Evolutionary conservation across 2,329 filamentous ascomycete species (phyloP).

Genomic region (Trichoderma simmonsii): DNA sequence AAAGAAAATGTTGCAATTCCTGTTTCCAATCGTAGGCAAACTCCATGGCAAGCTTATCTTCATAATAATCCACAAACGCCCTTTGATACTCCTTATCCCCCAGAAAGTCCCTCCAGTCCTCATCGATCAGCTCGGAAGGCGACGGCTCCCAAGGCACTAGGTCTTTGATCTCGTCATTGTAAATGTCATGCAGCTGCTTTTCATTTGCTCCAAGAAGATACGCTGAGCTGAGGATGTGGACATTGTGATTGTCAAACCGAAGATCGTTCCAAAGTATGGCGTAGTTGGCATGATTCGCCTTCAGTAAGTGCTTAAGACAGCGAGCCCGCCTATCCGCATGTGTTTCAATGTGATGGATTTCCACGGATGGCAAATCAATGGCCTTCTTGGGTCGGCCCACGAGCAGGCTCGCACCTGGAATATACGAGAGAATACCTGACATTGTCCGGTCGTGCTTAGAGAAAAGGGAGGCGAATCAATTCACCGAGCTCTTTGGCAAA

Average conservation of each 20-base stretch:
- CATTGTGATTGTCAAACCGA: slow-evolving; percentile 76
- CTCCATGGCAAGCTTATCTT: slow-evolving; percentile 75
- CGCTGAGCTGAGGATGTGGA: slow-evolving; percentile 78
- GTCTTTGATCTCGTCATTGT: slow-evolving; percentile 68
- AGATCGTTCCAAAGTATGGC: slow-evolving; percentile 75
- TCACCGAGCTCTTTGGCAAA: not conserved
- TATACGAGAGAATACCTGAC: slow-evolving; percentile 35
- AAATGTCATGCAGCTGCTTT: slow-evolving; percentile 73
- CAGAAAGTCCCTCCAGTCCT: slow-evolving; percentile 84
- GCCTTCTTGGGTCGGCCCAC: slow-evolving; percentile 30
- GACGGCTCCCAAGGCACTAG: slow-evolving; percentile 81
- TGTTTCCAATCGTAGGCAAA: slow-evolving; percentile 81
- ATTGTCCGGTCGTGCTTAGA: slow-evolving; percentile 22
- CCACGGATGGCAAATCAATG: slow-evolving; percentile 62
- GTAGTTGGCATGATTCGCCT: slow-evolving; percentile 88
- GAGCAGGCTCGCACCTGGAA: slow-evolving; percentile 31
- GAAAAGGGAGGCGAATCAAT: not conserved
- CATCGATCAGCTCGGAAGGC: slow-evolving; percentile 74
- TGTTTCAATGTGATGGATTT: slow-evolving; percentile 77
- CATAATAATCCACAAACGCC: slow-evolving; percentile 91
- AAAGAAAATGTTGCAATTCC: slow-evolving; percentile 73
- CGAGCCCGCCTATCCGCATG: slow-evolving; percentile 73
- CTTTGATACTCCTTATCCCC: slow-evolving; percentile 80
- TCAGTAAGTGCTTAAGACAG: slow-evolving; percentile 84
- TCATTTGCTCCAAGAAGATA: slow-evolving; percentile 78